Base-by-base conservation (phyloP, 148 eudicot species). In the Rhododendron ovatum region DNA sequence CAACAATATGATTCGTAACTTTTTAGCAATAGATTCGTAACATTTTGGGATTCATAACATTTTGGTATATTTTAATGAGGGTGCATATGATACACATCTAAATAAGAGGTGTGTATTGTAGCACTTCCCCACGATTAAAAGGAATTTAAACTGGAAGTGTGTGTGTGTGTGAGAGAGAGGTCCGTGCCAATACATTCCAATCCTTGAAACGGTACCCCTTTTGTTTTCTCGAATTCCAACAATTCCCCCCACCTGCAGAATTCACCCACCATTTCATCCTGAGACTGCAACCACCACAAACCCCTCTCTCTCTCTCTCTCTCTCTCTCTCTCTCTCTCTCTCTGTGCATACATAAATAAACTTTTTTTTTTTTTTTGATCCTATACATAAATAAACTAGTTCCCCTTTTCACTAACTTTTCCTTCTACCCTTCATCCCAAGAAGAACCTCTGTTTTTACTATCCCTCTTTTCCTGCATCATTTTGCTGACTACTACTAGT, bases 191-290 rank as follows among this genome's bases (percentile, higher is more conserved):
- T 24, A 88, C 90, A 90, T 92, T 90, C 90, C 88, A 87, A 55
- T 55, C 24, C 61, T 48, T 79, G 86, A 15, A 85, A 90, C 92
- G 91, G 89, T 92, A 67, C 85, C 35, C 88, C 80, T 87, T 88
- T 89, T 90, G 89, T 89, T 89, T 87, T 87, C 92, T 90, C 93
- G 89, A 80, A 63, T 90, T 91, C 90, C 94, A 90, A 92, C 87
- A 90, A 87, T 85, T 81, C 85, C 89, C 86, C 82, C 80, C 84
- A 81, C 33, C 73, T 26, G 73, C 73, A 67, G 14, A 26, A 26
- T 67, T 67, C 14, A 67, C 48, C 67, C 85, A 78, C 82, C 51
- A 53, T 86, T 74, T 9, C 43, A 53, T 86, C 57, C 80, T 74
- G 67, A 81, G 71, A 51, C 81, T 47, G 73, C 78, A 71, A 71